Conservation (phyloP, 495 filamentous ascomycete species). For the Chlorociboria aeruginascens region DNA sequence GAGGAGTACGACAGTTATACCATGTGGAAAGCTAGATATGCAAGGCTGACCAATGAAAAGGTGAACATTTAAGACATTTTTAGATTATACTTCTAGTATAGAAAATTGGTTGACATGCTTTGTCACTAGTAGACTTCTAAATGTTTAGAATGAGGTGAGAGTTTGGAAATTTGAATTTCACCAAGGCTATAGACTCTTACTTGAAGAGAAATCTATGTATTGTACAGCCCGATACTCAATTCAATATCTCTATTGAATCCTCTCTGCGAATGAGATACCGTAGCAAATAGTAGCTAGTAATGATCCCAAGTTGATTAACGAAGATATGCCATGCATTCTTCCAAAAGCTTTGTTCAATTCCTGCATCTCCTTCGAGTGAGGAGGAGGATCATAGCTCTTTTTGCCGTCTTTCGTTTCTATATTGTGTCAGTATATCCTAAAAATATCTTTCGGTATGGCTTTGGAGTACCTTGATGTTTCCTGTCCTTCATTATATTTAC, state of each 20-base stretch:
- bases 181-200: no score
- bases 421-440: conserved; percentile 10
- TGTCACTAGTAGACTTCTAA: no score
- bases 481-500: conserved; percentile 59
- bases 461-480: conserved; percentile 53
- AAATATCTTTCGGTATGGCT: neutral
- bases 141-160: no score
- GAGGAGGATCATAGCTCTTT: conserved; percentile 59
- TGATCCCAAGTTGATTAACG: conserved; percentile 58
- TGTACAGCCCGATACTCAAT: no score
- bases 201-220: no score
- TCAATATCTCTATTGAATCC: conserved; percentile 5
- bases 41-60: no score
- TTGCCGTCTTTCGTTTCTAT: conserved; percentile 69
- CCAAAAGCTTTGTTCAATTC: conserved; percentile 71
- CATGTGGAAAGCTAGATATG: no score
- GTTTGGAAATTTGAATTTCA: no score
- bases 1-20: no score
- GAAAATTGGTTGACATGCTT: no score
- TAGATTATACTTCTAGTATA: no score
- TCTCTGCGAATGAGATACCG: conserved; percentile 36
- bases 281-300: conserved; percentile 59
- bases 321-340: conserved; percentile 64
- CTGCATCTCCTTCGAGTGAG: conserved; percentile 72
- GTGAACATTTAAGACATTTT: no score